phyloP scores from a whole-genome alignment of 2,329 filamentous ascomycete species.

The Xylaria sp. region DNA sequence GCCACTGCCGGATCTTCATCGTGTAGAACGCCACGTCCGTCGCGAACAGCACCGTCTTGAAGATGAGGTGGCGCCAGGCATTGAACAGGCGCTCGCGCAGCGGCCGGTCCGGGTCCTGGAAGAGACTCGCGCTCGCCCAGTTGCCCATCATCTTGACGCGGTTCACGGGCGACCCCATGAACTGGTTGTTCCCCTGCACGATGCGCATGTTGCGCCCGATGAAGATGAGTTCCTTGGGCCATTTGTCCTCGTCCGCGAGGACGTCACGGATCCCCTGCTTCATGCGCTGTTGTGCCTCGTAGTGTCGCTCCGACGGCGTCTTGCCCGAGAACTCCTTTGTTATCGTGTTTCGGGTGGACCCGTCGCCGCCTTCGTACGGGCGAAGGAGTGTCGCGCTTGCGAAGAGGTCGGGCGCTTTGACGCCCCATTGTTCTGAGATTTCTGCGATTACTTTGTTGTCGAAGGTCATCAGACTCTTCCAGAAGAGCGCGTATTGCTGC shows the following conservation, averaged over 20 bases:
- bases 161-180: constrained; percentile 83
- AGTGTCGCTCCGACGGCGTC: constrained; percentile 67
- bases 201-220: constrained; percentile 89
- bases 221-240: constrained; percentile 87
- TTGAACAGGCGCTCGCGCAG: constrained; percentile 59
- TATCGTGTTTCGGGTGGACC: constrained; percentile 58
- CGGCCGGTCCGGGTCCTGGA: constrained; percentile 63
- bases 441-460: constrained; percentile 74
- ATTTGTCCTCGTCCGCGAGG: constrained; percentile 78
- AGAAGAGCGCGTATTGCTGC: constrained; percentile 81
- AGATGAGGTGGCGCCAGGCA: constrained; percentile 73
- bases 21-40: constrained; percentile 82
- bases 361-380: constrained; percentile 82
- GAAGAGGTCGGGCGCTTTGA: constrained; percentile 84
- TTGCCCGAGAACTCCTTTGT: constrained; percentile 56
- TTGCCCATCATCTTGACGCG: constrained; percentile 87
- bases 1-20: constrained; percentile 67
- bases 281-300: constrained; percentile 82
- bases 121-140: constrained; percentile 83
- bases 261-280: constrained; percentile 64
- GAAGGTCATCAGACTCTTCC: constrained; percentile 90
- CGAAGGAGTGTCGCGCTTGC: constrained; percentile 84
- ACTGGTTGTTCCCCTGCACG: constrained; percentile 90
- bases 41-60: constrained; percentile 67
- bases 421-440: constrained; percentile 77